Percentiles rank a stretch among this genome's conserved stretches.
Conservation (phyloP, 2,329 filamentous ascomycete genomes). For the Aspergillus ustus region DNA sequence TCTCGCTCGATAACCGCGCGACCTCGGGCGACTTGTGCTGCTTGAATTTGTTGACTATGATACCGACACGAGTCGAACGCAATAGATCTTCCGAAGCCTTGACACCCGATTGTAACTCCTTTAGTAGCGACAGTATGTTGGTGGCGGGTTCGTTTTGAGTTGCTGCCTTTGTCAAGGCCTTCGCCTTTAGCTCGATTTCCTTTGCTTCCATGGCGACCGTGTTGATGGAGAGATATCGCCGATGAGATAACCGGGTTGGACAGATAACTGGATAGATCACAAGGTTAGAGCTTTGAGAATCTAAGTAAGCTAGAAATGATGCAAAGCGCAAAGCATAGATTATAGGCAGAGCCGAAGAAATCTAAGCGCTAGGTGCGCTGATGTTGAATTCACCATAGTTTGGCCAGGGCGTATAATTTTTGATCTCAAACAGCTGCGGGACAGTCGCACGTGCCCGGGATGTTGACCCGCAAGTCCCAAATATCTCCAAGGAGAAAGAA, state of each 20-base stretch:
- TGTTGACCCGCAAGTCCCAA: background rate
- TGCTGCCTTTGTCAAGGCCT: slow-evolving; percentile 79
- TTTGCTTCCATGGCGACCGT: slow-evolving; percentile 71
- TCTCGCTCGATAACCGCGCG: slow-evolving; percentile 74
- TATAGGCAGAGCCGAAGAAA: background rate
- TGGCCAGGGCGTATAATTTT: background rate
- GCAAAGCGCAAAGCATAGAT: slow-evolving; percentile 3
- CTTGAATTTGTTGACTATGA: slow-evolving; percentile 85
- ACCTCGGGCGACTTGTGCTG: slow-evolving; percentile 75
- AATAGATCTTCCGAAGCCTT: slow-evolving; percentile 87
- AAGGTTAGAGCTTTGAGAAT: background rate
- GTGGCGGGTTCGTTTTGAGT: slow-evolving; percentile 73
- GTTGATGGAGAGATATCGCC: slow-evolving; percentile 2
- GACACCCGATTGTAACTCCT: slow-evolving; percentile 78
- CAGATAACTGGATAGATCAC: slow-evolving; percentile 4
- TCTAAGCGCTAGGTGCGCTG: background rate
- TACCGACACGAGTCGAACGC: slow-evolving; percentile 87
- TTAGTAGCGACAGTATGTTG: slow-evolving; percentile 74
- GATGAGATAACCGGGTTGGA: slow-evolving; percentile 1
- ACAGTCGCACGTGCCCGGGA: slow-evolving; percentile 17
- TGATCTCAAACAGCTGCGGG: background rate
- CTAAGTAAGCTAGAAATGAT: background rate
- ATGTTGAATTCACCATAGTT: background rate
- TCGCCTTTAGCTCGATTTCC: slow-evolving; percentile 77
- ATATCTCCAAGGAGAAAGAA: background rate